Percentiles rank a stretch among this genome's conserved stretches.
Conservation (phyloP, 768 basidiomycete species). For the Xerocomellus amylosporus region DNA sequence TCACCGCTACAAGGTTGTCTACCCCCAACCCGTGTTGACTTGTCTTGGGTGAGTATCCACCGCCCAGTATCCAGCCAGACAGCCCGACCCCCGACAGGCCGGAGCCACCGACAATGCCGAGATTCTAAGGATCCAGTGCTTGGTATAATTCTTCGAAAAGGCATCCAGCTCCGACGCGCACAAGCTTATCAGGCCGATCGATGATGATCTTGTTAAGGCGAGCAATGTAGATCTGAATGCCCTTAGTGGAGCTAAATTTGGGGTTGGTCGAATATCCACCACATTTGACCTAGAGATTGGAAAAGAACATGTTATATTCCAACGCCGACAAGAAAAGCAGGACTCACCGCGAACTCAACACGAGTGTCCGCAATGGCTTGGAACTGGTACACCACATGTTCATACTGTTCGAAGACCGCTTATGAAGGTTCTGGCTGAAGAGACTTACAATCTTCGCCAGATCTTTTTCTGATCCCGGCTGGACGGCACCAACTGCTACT, state of each 20-base stretch:
- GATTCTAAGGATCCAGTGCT: slow-evolving; percentile 1
- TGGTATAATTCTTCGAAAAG: slow-evolving; percentile 31
- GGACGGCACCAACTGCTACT: slow-evolving; percentile 7
- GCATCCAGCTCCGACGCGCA: slow-evolving; percentile 27
- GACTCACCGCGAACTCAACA: slow-evolving; percentile 13
- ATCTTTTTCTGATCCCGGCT: slow-evolving; percentile 13
- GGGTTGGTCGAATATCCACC: slow-evolving; percentile 32
- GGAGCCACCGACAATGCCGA: slow-evolving; percentile 26
- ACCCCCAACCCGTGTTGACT: slow-evolving; percentile 34
- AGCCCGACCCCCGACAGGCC: slow-evolving; percentile 29
- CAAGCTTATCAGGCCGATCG: background rate
- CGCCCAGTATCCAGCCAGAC: slow-evolving; percentile 33
- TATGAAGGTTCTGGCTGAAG: background rate
- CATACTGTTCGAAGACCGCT: background rate
- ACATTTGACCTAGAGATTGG: slow-evolving; percentile 27
- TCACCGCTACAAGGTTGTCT: slow-evolving; percentile 31
- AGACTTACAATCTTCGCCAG: slow-evolving; percentile 5
- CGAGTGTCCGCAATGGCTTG: slow-evolving; percentile 2
- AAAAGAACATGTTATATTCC: too few species aligned
- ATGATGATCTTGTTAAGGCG: slow-evolving; percentile 20
- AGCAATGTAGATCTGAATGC: slow-evolving; percentile 29
- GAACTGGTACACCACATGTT: slow-evolving; percentile 1
- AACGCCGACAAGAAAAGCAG: background rate
- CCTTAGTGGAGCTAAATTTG: slow-evolving; percentile 33
- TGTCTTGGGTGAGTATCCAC: slow-evolving; percentile 36